Conservation (phyloP, 2,329 filamentous ascomycete species). For the Microcera coccophila region DNA sequence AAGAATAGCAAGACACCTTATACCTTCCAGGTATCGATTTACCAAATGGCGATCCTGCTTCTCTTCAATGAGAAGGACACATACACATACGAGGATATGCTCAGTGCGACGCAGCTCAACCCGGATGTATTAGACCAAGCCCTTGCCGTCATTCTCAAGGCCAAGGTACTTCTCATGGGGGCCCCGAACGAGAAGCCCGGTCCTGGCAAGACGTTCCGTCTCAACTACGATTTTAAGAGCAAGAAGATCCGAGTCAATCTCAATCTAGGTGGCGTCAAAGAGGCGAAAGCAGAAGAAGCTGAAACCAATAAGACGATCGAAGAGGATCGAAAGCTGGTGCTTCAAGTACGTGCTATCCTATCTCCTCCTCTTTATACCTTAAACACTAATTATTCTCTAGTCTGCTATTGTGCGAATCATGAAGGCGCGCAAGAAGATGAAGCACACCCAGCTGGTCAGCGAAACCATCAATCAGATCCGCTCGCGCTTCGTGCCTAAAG, state of each 20-base stretch:
- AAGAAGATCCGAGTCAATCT: conserved; percentile 98
- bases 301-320: conserved; percentile 99
- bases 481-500: conserved; percentile 85
- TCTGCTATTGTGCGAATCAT: conserved; percentile 99
- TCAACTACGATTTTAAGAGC: conserved; percentile 95
- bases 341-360: conserved; percentile 68
- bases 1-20: conserved; percentile 86
- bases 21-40: conserved; percentile 95
- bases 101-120: conserved; percentile 72
- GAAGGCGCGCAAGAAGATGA: conserved; percentile 99
- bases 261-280: conserved; percentile 90
- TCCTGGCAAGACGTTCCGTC: conserved; percentile 71
- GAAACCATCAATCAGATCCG: conserved; percentile 96
- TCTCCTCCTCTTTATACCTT: background rate
- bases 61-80: conserved; percentile 90
- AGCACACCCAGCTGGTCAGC: conserved; percentile 88
- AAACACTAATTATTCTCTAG: conserved; percentile 45
- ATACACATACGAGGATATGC: conserved; percentile 83
- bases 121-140: conserved; percentile 83
- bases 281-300: conserved; percentile 92
- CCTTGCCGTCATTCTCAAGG: conserved; percentile 82
- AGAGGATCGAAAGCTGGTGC: conserved; percentile 91
- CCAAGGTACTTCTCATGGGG: conserved; percentile 77
- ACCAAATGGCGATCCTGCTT: conserved; percentile 93
- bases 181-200: conserved; percentile 68